Evolutionary conservation across 1,139 yeast species (phyloP).

Genomic region (Geotrichum siamense): DNA sequence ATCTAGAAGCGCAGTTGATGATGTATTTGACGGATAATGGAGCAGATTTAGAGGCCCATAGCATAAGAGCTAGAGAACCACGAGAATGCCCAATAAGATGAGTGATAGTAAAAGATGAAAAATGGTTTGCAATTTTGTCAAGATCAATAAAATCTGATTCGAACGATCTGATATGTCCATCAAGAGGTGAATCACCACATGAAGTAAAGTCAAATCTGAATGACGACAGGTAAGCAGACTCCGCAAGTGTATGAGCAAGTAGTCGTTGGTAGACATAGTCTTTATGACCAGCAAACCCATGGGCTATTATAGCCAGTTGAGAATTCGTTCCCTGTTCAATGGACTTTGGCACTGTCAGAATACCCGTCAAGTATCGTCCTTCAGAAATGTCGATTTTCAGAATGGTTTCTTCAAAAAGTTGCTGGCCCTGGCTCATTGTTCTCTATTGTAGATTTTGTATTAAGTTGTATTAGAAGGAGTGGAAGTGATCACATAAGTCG

Average conservation of each 20-base stretch:
- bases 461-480: too few relatives aligned
- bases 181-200: conserved; percentile 15
- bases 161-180: neutral
- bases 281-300: conserved; percentile 18
- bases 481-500: too few relatives aligned
- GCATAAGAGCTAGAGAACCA: conserved; percentile 13
- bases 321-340: neutral
- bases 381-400: conserved; percentile 5
- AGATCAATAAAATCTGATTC: conserved; percentile 13
- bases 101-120: neutral
- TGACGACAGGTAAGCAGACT: conserved; percentile 8
- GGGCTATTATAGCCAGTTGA: conserved; percentile 13
- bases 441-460: too few relatives aligned
- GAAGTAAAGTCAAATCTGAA: conserved; percentile 17
- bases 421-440: too few relatives aligned
- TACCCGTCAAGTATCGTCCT: conserved; percentile 3
- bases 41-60: conserved; percentile 11
- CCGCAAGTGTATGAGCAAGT: conserved; percentile 13
- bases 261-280: conserved; percentile 18
- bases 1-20: conserved; percentile 16
- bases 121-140: conserved; percentile 1
- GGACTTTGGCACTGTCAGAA: conserved; percentile 6
- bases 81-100: conserved; percentile 16
- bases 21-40: conserved; percentile 1
- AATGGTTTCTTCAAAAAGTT: conserved; percentile 7